Percentiles rank a stretch among this genome's conserved stretches.
These are phyloP conservation scores for Pecoramyces ruminantium DNA, from an alignment of 192 early-diverging fungal genomes.

Conservation along the genomic window DNA sequence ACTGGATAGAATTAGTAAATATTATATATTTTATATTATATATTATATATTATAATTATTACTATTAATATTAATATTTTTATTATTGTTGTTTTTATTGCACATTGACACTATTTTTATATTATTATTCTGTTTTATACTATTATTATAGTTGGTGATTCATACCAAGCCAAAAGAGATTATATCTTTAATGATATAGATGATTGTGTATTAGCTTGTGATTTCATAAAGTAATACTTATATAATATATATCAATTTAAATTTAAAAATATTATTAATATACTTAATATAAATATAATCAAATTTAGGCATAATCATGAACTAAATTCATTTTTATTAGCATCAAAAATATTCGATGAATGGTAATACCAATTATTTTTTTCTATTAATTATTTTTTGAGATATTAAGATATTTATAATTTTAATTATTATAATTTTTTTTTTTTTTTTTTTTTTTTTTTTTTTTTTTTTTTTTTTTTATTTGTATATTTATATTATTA, in stretches of 20 bases:
- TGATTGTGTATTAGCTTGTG: not conserved
- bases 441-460: too few species aligned
- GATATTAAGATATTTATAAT: too few species aligned
- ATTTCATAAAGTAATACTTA: not conserved
- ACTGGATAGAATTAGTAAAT: not conserved
- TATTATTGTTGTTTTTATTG: not conserved
- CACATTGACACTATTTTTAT: too few species aligned
- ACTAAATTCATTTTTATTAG: not conserved
- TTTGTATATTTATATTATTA: not conserved
- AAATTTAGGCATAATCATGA: not conserved
- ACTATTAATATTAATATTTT: not conserved
- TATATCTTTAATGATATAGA: not conserved
- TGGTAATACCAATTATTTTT: not conserved
- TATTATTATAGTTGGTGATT: not conserved
- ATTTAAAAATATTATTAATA: too few species aligned
- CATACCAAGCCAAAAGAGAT: not conserved
- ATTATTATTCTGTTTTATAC: too few species aligned
- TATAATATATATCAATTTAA: too few species aligned
- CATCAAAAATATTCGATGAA: not conserved
- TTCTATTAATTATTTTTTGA: too few species aligned
- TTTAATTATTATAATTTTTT: too few species aligned
- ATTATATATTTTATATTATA: not conserved
- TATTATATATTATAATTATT: not conserved
- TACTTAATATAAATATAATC: too few species aligned
- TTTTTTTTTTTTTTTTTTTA: too few species aligned